Conservation (phyloP, 1,139 yeast species). For the Sugiyamaella xylanicola region DNA sequence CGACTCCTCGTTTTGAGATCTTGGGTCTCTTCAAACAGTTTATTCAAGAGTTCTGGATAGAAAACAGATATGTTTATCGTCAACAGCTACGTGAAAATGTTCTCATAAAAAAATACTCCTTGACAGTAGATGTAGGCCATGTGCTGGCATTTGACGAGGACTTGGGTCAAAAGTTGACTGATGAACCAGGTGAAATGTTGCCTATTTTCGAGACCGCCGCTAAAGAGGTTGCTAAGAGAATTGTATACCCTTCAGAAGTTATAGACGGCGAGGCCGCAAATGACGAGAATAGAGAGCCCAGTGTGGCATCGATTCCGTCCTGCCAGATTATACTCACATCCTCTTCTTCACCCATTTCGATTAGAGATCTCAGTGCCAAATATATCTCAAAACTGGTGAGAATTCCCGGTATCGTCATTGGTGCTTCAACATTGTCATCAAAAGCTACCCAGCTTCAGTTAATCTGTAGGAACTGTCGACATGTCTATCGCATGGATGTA, state of each 20-base stretch:
- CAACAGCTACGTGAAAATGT: conserved; percentile 90
- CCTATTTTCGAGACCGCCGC: conserved; percentile 86
- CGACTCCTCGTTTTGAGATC: conserved; percentile 72
- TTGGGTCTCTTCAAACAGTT: conserved; percentile 80
- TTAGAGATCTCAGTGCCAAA: conserved; percentile 82
- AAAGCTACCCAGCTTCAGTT: conserved; percentile 84
- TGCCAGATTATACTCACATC: conserved; percentile 83
- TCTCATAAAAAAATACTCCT: conserved; percentile 69
- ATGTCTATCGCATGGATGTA: conserved; percentile 67
- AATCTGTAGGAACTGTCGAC: conserved; percentile 87
- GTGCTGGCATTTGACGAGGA: conserved; percentile 87
- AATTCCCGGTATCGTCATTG: conserved; percentile 89
- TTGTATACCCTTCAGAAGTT: conserved; percentile 59
- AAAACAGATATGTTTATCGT: conserved; percentile 81
- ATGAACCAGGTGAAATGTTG: conserved; percentile 86
- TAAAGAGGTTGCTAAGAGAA: conserved; percentile 84
- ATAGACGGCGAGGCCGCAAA: conserved; percentile 20
- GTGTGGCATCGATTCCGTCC: conserved; percentile 55
- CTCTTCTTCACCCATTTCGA: conserved; percentile 68
- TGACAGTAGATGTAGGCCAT: conserved; percentile 82
- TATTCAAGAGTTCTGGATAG: conserved; percentile 81
- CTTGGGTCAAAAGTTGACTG: conserved; percentile 76
- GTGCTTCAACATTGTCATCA: conserved; percentile 86
- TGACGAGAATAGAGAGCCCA: conserved; percentile 14
- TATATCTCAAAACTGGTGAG: conserved; percentile 89